Percentiles rank a stretch among this genome's conserved stretches.
Conservation (phyloP, 2,329 filamentous ascomycete species). For the Xylariomycetidae sp. region DNA sequence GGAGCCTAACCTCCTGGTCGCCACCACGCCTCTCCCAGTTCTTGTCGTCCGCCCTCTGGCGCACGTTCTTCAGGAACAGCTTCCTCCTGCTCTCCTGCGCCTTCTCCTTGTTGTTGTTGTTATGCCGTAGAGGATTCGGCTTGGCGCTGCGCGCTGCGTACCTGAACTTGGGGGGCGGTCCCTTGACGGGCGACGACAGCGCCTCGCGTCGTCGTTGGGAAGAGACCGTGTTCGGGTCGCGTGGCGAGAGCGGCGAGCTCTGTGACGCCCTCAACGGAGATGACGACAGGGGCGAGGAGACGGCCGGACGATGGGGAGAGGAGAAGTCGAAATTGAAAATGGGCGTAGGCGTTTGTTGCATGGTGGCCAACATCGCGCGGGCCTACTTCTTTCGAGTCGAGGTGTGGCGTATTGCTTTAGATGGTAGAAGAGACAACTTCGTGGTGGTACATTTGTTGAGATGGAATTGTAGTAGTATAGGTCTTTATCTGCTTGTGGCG, state of each 20-base stretch:
- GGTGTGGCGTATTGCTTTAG: too few species aligned
- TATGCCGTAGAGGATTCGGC: constrained; percentile 58
- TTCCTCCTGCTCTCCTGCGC: constrained; percentile 59
- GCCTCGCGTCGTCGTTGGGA: constrained; percentile 30
- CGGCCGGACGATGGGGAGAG: constrained; percentile 40
- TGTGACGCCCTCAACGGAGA: constrained; percentile 53
- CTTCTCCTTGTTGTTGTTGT: constrained; percentile 57
- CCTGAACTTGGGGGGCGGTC: constrained; percentile 27
- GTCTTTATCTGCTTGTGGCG: too few species aligned
- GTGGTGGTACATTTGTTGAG: too few species aligned
- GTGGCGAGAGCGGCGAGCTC: constrained; percentile 38
- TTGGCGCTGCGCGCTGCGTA: constrained; percentile 54
- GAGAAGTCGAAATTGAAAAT: constrained; percentile 36
- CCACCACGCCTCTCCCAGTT: constrained; percentile 57
- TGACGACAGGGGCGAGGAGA: constrained; percentile 55
- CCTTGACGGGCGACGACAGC: constrained; percentile 32
- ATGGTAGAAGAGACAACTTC: too few species aligned
- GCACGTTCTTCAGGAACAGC: constrained; percentile 65
- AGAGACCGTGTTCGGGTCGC: constrained; percentile 37
- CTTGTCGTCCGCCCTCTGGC: constrained; percentile 55
- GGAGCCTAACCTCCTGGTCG: constrained; percentile 51
- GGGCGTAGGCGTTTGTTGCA: constrained; percentile 29
- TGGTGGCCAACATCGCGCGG: constrained; percentile 30
- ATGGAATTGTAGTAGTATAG: too few species aligned
- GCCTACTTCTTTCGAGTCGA: too few species aligned